These are phyloP conservation scores for Penicillium sp. DNA, from an alignment of 2,329 filamentous ascomycete species.

Conservation along the genomic window DNA sequence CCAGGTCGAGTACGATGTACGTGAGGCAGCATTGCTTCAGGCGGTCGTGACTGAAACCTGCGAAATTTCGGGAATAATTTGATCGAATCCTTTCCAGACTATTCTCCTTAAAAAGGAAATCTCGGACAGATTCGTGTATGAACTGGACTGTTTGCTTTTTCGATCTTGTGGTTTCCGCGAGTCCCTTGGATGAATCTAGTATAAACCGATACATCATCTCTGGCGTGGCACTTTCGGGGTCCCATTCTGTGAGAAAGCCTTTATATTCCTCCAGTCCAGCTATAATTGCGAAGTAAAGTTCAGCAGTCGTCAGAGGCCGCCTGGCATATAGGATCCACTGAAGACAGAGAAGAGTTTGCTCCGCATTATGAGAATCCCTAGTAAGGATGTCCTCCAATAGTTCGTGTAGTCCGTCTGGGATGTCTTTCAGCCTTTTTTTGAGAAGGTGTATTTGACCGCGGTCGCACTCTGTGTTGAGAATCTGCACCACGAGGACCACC, in stretches of 20 bases:
- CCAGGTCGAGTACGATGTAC: constrained; percentile 33
- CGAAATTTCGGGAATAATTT: constrained; percentile 23
- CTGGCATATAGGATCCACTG: constrained; percentile 16
- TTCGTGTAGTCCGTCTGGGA: constrained; percentile 26
- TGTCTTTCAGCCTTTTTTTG: constrained; percentile 25
- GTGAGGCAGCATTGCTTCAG: constrained; percentile 42
- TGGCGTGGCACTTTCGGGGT: neutral
- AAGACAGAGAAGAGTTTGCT: constrained; percentile 7
- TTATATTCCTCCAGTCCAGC: neutral
- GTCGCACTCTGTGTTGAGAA: constrained; percentile 42
- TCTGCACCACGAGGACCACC: constrained; percentile 43
- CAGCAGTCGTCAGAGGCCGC: constrained; percentile 15
- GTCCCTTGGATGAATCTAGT: constrained; percentile 21
- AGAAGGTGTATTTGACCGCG: constrained; percentile 23
- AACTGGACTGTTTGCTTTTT: constrained; percentile 42
- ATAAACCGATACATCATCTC: constrained; percentile 1
- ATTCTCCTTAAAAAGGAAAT: constrained; percentile 39
- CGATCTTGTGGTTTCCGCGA: constrained; percentile 43
- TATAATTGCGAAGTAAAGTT: constrained; percentile 16
- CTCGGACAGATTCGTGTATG: constrained; percentile 40
- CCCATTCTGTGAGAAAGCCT: neutral
- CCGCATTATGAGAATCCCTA: constrained; percentile 6
- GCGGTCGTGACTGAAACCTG: constrained; percentile 34
- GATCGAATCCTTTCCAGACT: constrained; percentile 26
- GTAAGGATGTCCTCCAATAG: constrained; percentile 18